A percentile compares a stretch with the other conserved stretches of the same genome.
Evolutionary conservation across 805 yeast species (phyloP).

Genomic region (Metschnikowia shivogae): DNA sequence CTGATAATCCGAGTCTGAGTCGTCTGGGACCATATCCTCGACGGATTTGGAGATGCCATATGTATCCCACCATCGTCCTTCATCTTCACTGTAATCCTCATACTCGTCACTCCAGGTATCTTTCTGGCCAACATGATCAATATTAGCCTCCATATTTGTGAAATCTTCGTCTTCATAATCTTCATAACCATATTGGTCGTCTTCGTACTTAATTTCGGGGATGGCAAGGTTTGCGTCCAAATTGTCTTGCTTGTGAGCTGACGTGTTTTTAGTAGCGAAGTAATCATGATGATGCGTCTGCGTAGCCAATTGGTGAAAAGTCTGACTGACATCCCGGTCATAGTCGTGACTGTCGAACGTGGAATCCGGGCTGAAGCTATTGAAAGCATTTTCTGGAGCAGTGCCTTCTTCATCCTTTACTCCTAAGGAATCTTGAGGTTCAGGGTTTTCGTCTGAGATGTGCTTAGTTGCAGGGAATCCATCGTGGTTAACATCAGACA

Average conservation of each 20-base stretch:
- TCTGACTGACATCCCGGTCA: conserved; percentile 10
- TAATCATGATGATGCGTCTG: conserved; percentile 7
- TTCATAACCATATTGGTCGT: too few relatives aligned
- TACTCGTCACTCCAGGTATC: conserved; percentile 2
- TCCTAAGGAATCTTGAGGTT: too few relatives aligned
- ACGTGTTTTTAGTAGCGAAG: neutral
- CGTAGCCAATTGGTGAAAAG: conserved; percentile 11
- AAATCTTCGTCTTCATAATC: neutral
- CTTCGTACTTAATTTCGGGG: neutral
- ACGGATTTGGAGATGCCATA: neutral
- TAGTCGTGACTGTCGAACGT: conserved; percentile 8
- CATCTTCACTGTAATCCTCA: conserved; percentile 4
- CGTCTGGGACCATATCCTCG: neutral
- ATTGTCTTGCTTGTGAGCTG: too few relatives aligned
- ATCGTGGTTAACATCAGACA: neutral
- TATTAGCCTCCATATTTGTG: conserved; percentile 1
- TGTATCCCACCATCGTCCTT: neutral
- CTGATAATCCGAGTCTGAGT: neutral
- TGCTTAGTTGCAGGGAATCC: neutral
- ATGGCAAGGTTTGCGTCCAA: too few relatives aligned
- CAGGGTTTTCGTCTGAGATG: too few relatives aligned
- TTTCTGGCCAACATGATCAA: neutral
- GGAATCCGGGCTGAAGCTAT: conserved; percentile 13
- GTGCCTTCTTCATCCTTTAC: too few relatives aligned
- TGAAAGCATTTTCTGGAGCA: neutral